These are phyloP conservation scores for Rosa multiflora DNA, from an alignment of 306 rosid species.

Conservation along the genomic window DNA sequence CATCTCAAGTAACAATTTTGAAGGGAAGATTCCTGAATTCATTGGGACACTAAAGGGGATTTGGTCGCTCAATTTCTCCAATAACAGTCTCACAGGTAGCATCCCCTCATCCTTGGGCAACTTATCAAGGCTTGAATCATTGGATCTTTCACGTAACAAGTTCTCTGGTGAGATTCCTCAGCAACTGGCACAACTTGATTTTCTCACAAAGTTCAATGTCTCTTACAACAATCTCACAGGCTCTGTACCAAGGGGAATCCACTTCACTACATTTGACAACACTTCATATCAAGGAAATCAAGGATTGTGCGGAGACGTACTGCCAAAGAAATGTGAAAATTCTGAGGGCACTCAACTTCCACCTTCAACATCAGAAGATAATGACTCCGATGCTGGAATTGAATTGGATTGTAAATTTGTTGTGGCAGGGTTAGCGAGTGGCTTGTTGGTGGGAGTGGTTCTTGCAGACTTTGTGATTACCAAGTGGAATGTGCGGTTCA, in stretches of 20 bases:
- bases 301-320: not conserved
- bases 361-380: not conserved
- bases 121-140: too few relatives aligned
- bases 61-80: too few relatives aligned
- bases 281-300: not conserved
- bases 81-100: too few relatives aligned
- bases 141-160: not conserved
- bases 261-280: not conserved
- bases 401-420: not conserved
- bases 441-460: not conserved
- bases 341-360: not conserved
- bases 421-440: not conserved
- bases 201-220: not conserved
- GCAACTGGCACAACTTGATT: not conserved
- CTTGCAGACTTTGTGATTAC: not conserved
- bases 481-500: too few relatives aligned
- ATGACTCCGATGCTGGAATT: not conserved
- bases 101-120: too few relatives aligned
- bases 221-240: slow-evolving; percentile 6
- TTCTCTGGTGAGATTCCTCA: not conserved
- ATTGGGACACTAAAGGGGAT: too few relatives aligned
- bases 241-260: not conserved
- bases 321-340: not conserved
- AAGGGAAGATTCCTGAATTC: too few relatives aligned
- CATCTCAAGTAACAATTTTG: too few relatives aligned